Conservation (phyloP, 495 filamentous ascomycete genomes). For the Aspergillus carlsbadensis region DNA sequence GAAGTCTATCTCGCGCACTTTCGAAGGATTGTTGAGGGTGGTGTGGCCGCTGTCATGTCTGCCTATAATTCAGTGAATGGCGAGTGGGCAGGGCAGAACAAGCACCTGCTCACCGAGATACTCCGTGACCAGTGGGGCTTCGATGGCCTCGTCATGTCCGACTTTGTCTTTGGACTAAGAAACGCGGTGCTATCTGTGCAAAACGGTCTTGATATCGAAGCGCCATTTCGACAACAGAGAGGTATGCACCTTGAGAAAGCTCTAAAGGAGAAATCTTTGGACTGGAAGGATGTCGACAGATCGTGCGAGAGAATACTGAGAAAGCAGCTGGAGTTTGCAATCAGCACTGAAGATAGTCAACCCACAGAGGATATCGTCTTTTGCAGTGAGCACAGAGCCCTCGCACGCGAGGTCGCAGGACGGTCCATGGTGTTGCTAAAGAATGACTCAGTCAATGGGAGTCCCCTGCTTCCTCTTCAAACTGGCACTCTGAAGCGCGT, state of each 20-base stretch:
- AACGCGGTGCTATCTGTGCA: conserved; percentile 13
- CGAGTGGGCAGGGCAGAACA: conserved; percentile 17
- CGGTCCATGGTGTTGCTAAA: background rate
- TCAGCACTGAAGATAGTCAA: conserved; percentile 23
- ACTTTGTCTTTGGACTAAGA: conserved; percentile 22
- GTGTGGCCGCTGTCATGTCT: conserved; percentile 16
- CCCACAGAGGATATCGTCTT: conserved; percentile 17
- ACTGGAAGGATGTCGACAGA: background rate
- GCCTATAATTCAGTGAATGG: conserved; percentile 22
- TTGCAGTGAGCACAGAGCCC: background rate
- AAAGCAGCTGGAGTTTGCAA: background rate
- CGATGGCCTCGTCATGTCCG: conserved; percentile 17
- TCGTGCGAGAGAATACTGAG: background rate
- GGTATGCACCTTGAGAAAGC: background rate
- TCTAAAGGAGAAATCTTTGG: conserved; percentile 9
- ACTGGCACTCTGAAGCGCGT: background rate
- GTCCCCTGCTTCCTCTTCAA: background rate
- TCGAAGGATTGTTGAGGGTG: conserved; percentile 9
- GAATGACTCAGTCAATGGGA: background rate
- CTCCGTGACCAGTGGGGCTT: conserved; percentile 19
- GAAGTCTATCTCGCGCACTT: conserved; percentile 21
- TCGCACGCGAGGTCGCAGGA: background rate
- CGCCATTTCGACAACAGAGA: conserved; percentile 20
- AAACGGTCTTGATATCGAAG: conserved; percentile 24
- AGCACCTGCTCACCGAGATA: conserved; percentile 13